These are phyloP conservation scores for Steccherinum ochraceum DNA, from an alignment of 768 basidiomycete genomes.

Conservation along the genomic window DNA sequence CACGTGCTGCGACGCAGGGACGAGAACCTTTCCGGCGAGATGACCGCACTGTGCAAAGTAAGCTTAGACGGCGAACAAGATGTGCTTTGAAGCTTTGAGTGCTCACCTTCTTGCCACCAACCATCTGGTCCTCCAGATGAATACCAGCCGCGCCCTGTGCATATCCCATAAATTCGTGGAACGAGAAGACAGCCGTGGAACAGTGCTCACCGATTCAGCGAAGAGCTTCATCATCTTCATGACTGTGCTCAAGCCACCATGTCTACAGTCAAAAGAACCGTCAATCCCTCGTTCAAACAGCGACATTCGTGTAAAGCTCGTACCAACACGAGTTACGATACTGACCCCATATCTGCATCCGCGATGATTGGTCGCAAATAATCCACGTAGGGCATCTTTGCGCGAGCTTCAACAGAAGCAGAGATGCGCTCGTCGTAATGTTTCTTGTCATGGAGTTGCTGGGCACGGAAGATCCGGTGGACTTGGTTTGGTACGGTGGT, in stretches of 20 bases:
- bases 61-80: neutral
- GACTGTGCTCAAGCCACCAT: constrained; percentile 87
- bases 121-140: constrained; percentile 90
- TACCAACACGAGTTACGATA: neutral
- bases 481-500: constrained; percentile 96
- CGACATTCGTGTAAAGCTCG: too few relatives aligned
- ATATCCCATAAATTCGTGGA: neutral
- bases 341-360: constrained; percentile 89
- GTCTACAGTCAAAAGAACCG: constrained; percentile 56
- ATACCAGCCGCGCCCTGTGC: constrained; percentile 80
- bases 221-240: constrained; percentile 95
- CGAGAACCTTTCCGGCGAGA: constrained; percentile 87
- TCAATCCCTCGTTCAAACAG: neutral
- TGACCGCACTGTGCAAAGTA: constrained; percentile 62
- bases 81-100: neutral
- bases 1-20: constrained; percentile 83
- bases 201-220: constrained; percentile 69
- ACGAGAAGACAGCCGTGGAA: neutral
- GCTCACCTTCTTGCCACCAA: constrained; percentile 84
- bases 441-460: constrained; percentile 89
- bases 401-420: constrained; percentile 54
- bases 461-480: constrained; percentile 84
- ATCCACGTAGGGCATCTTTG: constrained; percentile 73
- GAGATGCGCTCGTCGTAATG: constrained; percentile 83
- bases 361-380: constrained; percentile 92